A percentile compares a stretch with the other conserved stretches of the same genome.
These are phyloP conservation scores for Colletotrichum siamense DNA, from an alignment of 2,329 filamentous ascomycete species.

Conservation along the genomic window DNA sequence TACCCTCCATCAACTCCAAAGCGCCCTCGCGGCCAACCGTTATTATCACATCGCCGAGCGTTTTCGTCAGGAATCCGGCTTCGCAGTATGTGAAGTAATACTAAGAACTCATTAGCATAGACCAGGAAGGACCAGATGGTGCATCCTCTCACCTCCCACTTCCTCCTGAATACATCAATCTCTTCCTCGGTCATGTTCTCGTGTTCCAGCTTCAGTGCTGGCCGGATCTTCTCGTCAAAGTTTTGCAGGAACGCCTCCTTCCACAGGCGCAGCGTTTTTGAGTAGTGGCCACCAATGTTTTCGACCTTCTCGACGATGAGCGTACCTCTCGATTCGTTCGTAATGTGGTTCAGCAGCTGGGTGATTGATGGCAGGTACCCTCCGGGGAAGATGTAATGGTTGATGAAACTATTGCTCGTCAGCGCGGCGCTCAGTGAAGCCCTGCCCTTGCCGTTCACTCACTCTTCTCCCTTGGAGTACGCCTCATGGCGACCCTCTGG, in stretches of 20 bases:
- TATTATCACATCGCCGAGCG: slow-evolving; percentile 75
- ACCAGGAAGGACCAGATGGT: neutral
- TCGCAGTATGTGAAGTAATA: slow-evolving; percentile 82
- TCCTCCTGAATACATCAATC: slow-evolving; percentile 70
- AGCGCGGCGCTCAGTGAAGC: neutral
- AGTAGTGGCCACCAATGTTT: slow-evolving; percentile 78
- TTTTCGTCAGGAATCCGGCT: slow-evolving; percentile 75
- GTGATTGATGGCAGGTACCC: slow-evolving; percentile 69
- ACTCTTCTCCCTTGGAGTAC: slow-evolving; percentile 71
- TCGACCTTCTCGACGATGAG: slow-evolving; percentile 71
- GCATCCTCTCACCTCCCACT: slow-evolving; percentile 65
- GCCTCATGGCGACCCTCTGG: slow-evolving; percentile 70
- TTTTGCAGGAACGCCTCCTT: slow-evolving; percentile 67
- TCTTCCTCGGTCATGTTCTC: slow-evolving; percentile 64
- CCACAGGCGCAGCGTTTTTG: slow-evolving; percentile 73
- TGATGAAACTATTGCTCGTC: slow-evolving; percentile 62
- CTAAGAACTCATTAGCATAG: slow-evolving; percentile 34
- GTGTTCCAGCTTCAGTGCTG: slow-evolving; percentile 64
- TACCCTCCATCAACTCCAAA: slow-evolving; percentile 72
- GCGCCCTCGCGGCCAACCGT: slow-evolving; percentile 71
- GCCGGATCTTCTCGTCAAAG: slow-evolving; percentile 65
- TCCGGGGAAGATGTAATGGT: slow-evolving; percentile 81
- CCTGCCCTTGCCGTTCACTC: slow-evolving; percentile 26
- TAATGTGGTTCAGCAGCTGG: slow-evolving; percentile 64
- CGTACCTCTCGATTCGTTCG: slow-evolving; percentile 62